Conservation (phyloP, 169 alveolate genomes). For the Babesia caballi region DNA sequence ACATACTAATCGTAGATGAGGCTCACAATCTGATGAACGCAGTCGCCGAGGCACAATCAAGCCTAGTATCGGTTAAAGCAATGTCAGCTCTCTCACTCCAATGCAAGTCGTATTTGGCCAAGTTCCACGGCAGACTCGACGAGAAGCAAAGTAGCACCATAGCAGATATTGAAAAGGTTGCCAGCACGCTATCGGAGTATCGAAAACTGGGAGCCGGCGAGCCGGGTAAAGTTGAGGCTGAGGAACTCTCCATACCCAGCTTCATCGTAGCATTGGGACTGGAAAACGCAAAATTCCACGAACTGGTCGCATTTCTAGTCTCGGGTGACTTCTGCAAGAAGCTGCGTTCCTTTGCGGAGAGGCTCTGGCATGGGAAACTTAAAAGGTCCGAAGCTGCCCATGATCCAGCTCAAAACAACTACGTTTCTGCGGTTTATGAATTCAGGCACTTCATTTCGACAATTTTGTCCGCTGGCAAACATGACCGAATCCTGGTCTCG, state of each 20-base stretch:
- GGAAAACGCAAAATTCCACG: constrained; percentile 31
- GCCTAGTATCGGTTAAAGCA: constrained; percentile 11
- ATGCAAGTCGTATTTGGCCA: constrained; percentile 6
- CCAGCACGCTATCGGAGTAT: neutral
- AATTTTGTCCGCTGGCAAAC: constrained; percentile 16
- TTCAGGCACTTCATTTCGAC: constrained; percentile 31
- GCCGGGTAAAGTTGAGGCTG: neutral
- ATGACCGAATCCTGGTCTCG: constrained; percentile 41
- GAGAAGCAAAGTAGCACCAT: neutral
- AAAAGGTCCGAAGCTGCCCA: neutral
- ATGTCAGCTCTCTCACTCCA: constrained; percentile 17
- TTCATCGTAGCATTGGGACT: constrained; percentile 32
- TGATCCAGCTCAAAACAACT: neutral
- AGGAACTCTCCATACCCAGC: constrained; percentile 18
- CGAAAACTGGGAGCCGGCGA: neutral
- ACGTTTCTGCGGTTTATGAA: constrained; percentile 17
- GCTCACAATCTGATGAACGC: constrained; percentile 89
- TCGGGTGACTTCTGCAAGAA: constrained; percentile 37
- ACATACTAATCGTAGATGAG: constrained; percentile 89
- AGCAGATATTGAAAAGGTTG: neutral
- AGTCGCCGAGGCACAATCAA: constrained; percentile 40
- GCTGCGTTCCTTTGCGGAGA: constrained; percentile 23
- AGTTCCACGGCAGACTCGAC: neutral
- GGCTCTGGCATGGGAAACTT: neutral
- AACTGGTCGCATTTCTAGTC: constrained; percentile 17